phyloP scores from a whole-genome alignment of 352 stramenopile species.

The Phytophthora capsici region DNA sequence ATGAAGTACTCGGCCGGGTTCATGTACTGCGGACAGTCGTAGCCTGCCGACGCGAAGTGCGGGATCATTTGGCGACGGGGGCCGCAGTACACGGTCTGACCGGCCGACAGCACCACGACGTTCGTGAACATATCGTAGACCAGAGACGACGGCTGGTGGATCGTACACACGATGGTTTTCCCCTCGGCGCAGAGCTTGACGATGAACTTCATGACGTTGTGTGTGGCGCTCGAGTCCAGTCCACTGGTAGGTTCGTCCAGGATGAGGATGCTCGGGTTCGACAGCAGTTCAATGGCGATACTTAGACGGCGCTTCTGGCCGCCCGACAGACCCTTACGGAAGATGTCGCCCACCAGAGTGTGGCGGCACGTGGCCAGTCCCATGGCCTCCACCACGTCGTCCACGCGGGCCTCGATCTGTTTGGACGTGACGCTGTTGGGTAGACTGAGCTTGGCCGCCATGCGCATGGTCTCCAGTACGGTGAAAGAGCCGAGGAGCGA shows the following conservation, averaged over 20 bases:
- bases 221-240: conserved; percentile 37
- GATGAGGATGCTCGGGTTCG: conserved; percentile 74
- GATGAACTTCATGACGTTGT: conserved; percentile 32
- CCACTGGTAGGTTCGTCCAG: conserved; percentile 81
- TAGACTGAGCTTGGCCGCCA: conserved; percentile 67
- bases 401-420: conserved; percentile 44
- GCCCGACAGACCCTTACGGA: conserved; percentile 74
- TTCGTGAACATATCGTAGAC: conserved; percentile 43
- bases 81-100: conserved; percentile 84
- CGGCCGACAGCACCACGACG: conserved; percentile 64
- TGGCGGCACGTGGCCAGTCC: conserved; percentile 46
- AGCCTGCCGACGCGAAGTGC: conserved; percentile 42
- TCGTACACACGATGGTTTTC: conserved; percentile 85
- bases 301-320: conserved; percentile 81
- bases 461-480: conserved; percentile 67
- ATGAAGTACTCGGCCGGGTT: conserved; percentile 70
- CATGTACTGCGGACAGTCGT: conserved; percentile 51
- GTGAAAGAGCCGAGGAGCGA: conserved; percentile 72
- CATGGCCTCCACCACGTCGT: conserved; percentile 65
- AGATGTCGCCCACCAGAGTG: conserved; percentile 80
- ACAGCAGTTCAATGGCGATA: conserved; percentile 84
- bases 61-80: conserved; percentile 41
- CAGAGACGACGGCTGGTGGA: conserved; percentile 89
- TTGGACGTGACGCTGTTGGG: conserved; percentile 35
- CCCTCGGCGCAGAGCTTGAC: conserved; percentile 21